These are phyloP conservation scores for Aureobasidium mangrovei DNA, from an alignment of 2,329 filamentous ascomycete species.

Conservation along the genomic window DNA sequence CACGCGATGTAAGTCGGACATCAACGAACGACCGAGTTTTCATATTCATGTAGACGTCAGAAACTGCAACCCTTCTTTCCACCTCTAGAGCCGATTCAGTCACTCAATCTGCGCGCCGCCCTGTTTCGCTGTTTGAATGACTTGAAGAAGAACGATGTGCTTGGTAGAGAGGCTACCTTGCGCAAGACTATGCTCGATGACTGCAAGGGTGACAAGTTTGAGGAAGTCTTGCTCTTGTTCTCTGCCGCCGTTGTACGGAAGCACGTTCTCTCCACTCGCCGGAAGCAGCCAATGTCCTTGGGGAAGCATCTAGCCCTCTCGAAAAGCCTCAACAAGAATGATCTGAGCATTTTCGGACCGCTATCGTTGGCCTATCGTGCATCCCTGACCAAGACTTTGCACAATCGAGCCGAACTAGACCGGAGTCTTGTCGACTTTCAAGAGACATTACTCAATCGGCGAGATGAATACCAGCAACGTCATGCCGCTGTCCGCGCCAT, in stretches of 20 bases:
- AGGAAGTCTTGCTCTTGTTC: constrained; percentile 75
- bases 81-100: constrained; percentile 80
- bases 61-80: constrained; percentile 89
- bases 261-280: constrained; percentile 40
- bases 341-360: constrained; percentile 44
- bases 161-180: constrained; percentile 71
- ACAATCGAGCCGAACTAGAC: constrained; percentile 28
- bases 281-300: constrained; percentile 33
- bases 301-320: constrained; percentile 43
- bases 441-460: constrained; percentile 55
- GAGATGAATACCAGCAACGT: constrained; percentile 47
- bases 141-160: constrained; percentile 74
- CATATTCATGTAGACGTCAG: constrained; percentile 35
- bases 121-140: constrained; percentile 74
- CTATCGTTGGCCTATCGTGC: constrained; percentile 66
- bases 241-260: constrained; percentile 76
- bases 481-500: background rate
- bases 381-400: constrained; percentile 44
- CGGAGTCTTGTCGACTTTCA: constrained; percentile 55
- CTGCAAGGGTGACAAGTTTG: constrained; percentile 83
- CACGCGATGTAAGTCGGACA: constrained; percentile 52
- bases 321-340: constrained; percentile 22
- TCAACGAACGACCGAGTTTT: too few relatives aligned
- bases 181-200: constrained; percentile 96
- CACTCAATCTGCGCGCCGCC: constrained; percentile 77